Conservation (phyloP, 768 basidiomycete species). For the Mycena rebaudengoi region DNA sequence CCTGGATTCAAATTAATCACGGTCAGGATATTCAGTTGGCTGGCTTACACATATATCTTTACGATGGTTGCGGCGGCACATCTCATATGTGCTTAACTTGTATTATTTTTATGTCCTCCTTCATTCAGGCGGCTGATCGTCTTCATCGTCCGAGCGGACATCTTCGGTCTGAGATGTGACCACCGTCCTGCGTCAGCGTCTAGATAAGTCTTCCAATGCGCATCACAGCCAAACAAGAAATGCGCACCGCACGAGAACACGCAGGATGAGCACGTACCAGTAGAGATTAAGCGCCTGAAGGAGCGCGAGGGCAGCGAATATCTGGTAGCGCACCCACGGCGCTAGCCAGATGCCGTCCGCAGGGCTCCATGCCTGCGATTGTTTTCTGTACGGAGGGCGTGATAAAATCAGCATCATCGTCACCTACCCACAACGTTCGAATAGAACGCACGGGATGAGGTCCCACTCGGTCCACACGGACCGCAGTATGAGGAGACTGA, state of each 20-base stretch:
- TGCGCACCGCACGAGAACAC: constrained; percentile 74
- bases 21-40: no score
- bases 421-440: no score
- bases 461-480: constrained; percentile 87
- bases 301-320: constrained; percentile 76
- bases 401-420: neutral
- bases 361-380: constrained; percentile 64
- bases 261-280: constrained; percentile 89
- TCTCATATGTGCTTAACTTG: no score
- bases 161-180: constrained; percentile 50
- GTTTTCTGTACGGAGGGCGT: constrained; percentile 51
- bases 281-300: constrained; percentile 90
- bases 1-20: no score
- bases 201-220: neutral
- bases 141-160: constrained; percentile 73
- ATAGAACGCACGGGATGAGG: constrained; percentile 79
- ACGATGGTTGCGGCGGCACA: no score
- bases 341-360: constrained; percentile 73
- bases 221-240: neutral
- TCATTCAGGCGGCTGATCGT: no score
- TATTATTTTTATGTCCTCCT: no score
- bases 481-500: constrained; percentile 87
- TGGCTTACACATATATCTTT: no score
- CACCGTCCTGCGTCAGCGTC: constrained; percentile 62
- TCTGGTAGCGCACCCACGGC: constrained; percentile 84